Conservation (phyloP, 2,329 filamentous ascomycete species). For the Fusarium heterosporum region DNA sequence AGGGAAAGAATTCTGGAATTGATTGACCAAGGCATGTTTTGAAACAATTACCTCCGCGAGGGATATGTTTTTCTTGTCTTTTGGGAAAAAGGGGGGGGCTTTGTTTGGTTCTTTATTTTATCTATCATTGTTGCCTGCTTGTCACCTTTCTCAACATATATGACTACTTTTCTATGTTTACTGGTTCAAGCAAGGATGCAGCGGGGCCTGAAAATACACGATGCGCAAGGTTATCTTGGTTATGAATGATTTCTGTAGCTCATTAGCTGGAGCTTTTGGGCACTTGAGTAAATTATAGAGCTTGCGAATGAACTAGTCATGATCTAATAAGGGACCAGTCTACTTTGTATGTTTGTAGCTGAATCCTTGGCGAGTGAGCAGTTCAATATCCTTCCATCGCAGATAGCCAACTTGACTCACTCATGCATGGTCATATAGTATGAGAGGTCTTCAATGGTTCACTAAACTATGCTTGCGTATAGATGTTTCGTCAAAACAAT, state of each 20-base stretch:
- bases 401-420: no score
- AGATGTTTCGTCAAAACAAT: neutral
- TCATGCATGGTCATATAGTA: no score
- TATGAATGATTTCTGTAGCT: constrained; percentile 14
- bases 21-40: constrained; percentile 13
- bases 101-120: constrained; percentile 3
- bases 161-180: constrained; percentile 26
- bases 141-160: constrained; percentile 33
- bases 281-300: constrained; percentile 24
- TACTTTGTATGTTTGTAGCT: neutral
- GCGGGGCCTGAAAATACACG: constrained; percentile 46
- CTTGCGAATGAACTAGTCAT: constrained; percentile 13
- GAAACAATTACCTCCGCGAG: constrained; percentile 5
- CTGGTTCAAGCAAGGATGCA: constrained; percentile 34
- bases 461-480: no score
- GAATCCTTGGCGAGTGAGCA: no score
- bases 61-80: constrained; percentile 11
- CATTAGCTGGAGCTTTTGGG: neutral
- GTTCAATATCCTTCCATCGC: no score
- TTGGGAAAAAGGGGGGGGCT: constrained; percentile 26
- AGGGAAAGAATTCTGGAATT: constrained; percentile 32
- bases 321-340: neutral
- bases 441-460: no score
- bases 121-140: constrained; percentile 6
- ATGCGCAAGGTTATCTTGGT: constrained; percentile 28